Evolutionary conservation across 1,284 basidiomycete species (phyloP).

Genomic region (Heterobasidion parviporum): DNA sequence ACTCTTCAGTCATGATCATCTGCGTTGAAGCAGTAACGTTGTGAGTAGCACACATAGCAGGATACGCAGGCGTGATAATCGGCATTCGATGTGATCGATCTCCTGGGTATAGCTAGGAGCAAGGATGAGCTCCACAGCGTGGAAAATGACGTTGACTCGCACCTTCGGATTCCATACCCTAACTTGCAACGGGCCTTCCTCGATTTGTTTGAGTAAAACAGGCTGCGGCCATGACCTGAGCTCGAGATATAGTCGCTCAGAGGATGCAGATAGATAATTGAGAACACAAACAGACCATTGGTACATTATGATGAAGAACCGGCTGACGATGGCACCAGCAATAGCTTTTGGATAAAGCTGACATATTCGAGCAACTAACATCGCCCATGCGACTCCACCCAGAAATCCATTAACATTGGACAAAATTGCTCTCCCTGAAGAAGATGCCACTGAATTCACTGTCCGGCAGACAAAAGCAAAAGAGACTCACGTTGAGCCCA

Average conservation of each 20-base stretch:
- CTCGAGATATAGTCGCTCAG: slow-evolving; percentile 4
- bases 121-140: neutral
- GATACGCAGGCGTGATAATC: slow-evolving; percentile 99
- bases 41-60: slow-evolving; percentile 99
- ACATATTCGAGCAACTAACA: slow-evolving; percentile 97
- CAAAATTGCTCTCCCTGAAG: slow-evolving; percentile 88
- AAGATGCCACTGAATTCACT: slow-evolving; percentile 7
- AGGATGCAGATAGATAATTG: neutral
- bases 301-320: slow-evolving; percentile 96
- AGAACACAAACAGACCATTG: slow-evolving; percentile 63
- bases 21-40: slow-evolving; percentile 96
- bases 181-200: slow-evolving; percentile 89
- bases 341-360: slow-evolving; percentile 95
- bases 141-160: slow-evolving; percentile 7
- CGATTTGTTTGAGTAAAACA: slow-evolving; percentile 92
- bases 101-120: slow-evolving; percentile 81
- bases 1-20: slow-evolving; percentile 94
- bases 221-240: slow-evolving; percentile 95
- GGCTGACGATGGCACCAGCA: slow-evolving; percentile 91
- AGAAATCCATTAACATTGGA: slow-evolving; percentile 98
- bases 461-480: slow-evolving; percentile 1
- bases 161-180: slow-evolving; percentile 98
- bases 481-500: slow-evolving; percentile 88
- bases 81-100: slow-evolving; percentile 97
- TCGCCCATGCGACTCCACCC: slow-evolving; percentile 98